Evolutionary conservation across 352 stramenopile genomes (phyloP), one percentile per base, ranked within the genome.

Genomic region (Pythium dissotocum): DNA sequence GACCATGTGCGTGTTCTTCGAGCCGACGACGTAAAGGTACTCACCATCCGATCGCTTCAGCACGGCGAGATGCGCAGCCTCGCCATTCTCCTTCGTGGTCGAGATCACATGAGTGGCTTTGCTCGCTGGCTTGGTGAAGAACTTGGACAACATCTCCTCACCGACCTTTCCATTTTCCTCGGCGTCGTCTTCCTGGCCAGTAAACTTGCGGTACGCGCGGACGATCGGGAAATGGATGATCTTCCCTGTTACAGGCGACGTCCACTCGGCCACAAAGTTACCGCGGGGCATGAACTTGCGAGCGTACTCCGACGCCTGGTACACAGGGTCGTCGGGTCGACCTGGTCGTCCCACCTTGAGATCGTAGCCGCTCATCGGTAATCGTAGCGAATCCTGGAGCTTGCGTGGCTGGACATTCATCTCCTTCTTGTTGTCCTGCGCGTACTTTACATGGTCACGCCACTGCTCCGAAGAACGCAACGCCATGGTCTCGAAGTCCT

Each of bases 1-100:
- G 7, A 90, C 32, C 53, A 94, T 63, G 71, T 94, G 87, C 26
- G 84, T 92, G 66, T 93, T 94, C 75, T 94, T 94, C 38, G 87
- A 94, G 21, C 87, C 87, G 10, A 93, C 70, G 12, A 85, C 78
- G 68, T 88, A 93, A 3, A 94, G 60, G 38, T 86, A 93, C 46
- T 68, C 54, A n/a, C 81, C 82, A 53, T 93, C 82, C 6, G 58
- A 70, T 8, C 81, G 80, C 69, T 93, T 90, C 18, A 94, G 69
- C 40, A 94, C 83, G 1, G 84, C 72, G 30, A 94, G 68, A 59
- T 94, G 86, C 6, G 78, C 86, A 2, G 84, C 83, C 52, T 94
- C 86, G 48, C 86, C 86, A 57, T 94, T 94, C 51, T 93, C 86
- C 59, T 94, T 94, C 6, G 73, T 87, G 2, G 86, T 94, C 30